phyloP scores from a whole-genome alignment of 495 filamentous ascomycete species.

The Xylaria palmicola region DNA sequence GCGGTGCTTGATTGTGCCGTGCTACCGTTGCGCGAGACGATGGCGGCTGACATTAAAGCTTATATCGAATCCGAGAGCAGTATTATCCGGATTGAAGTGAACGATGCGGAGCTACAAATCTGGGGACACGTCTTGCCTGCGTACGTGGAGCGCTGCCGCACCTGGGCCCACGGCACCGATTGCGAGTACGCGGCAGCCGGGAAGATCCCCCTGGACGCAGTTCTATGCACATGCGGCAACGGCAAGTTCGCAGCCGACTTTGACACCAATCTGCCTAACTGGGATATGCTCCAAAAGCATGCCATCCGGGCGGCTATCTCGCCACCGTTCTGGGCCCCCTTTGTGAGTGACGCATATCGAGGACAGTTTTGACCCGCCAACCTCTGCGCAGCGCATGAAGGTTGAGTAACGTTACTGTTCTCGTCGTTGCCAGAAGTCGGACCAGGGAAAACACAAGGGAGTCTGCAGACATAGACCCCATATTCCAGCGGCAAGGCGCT shows the following conservation, averaged over 20 bases:
- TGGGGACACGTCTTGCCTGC: neutral
- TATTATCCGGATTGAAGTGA: neutral
- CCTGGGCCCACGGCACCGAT: neutral
- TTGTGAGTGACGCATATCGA: conserved; percentile 23
- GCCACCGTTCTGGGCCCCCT: conserved; percentile 32
- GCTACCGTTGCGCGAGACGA: conserved; percentile 22
- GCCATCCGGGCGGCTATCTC: conserved; percentile 36
- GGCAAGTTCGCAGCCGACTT: conserved; percentile 32
- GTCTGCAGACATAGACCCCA: too few species aligned
- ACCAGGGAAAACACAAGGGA: conserved; percentile 32
- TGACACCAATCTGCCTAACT: conserved; percentile 23
- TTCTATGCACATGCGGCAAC: conserved; percentile 20
- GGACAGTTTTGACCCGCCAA: conserved; percentile 20
- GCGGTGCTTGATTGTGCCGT: conserved; percentile 38
- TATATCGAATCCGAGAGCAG: neutral
- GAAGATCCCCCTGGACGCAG: neutral
- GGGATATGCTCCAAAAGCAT: conserved; percentile 26
- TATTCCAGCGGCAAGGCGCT: too few species aligned
- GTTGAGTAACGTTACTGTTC: conserved; percentile 35
- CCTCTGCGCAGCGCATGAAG: conserved; percentile 24
- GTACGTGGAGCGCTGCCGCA: neutral
- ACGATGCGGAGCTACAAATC: neutral
- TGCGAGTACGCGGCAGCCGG: neutral
- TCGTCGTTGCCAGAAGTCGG: conserved; percentile 31
- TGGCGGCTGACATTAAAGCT: neutral